phyloP scores from a whole-genome alignment of 2,329 filamentous ascomycete species.

The Hymenotorrendiella dingleyae region DNA sequence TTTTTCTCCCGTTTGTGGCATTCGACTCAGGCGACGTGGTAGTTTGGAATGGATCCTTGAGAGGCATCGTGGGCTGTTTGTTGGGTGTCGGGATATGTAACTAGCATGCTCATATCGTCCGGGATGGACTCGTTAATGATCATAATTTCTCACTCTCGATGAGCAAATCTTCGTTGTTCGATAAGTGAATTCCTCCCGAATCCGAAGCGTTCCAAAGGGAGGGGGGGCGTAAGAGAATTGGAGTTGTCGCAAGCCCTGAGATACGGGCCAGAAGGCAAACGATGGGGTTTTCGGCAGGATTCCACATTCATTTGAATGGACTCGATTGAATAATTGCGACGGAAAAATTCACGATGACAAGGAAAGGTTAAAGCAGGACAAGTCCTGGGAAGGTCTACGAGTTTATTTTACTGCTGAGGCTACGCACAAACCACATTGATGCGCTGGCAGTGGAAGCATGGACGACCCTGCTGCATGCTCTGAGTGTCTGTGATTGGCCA shows the following conservation, averaged over 20 bases:
- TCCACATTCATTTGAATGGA: no score
- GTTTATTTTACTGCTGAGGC: conserved; percentile 6
- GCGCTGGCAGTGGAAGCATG: conserved; percentile 24
- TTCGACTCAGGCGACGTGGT: conserved; percentile 6
- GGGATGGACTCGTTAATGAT: conserved; percentile 6
- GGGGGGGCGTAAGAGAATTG: background rate
- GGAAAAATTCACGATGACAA: background rate
- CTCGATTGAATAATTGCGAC: background rate
- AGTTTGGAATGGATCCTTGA: conserved; percentile 8
- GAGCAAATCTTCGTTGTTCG: no score
- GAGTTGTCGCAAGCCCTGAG: background rate
- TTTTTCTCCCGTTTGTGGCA: conserved; percentile 12
- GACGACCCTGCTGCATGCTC: conserved; percentile 6
- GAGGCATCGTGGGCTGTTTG: conserved; percentile 25
- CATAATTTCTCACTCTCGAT: conserved; percentile 5
- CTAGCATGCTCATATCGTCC: conserved; percentile 22
- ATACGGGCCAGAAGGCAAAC: no score
- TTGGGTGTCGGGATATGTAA: conserved; percentile 19
- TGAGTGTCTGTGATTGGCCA: no score
- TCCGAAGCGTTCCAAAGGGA: background rate
- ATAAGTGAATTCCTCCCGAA: no score
- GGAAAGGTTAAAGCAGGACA: conserved; percentile 4
- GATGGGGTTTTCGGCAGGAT: no score
- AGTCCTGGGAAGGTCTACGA: conserved; percentile 8
- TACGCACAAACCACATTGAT: conserved; percentile 27